Conservation (phyloP, 257 asterid species). For the Plantago major region DNA sequence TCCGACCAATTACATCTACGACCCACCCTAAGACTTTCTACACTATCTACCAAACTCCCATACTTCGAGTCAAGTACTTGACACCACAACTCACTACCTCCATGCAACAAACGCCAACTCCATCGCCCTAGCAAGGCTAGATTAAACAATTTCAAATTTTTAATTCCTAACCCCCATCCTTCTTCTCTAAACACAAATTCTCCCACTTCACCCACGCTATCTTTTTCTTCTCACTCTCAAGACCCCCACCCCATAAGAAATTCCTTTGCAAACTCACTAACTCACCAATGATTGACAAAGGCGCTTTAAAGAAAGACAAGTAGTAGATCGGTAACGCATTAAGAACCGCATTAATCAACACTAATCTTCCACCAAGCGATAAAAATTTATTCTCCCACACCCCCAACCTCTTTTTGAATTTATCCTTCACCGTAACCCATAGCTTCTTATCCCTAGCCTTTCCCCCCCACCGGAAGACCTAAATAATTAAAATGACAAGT, state of each 20-base stretch:
- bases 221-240: neutral
- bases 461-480: neutral
- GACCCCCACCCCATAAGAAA: neutral
- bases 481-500: neutral
- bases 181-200: neutral
- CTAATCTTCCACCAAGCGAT: neutral
- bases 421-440: neutral
- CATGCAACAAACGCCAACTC: neutral
- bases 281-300: neutral
- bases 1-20: neutral
- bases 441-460: no score
- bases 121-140: neutral
- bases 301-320: neutral
- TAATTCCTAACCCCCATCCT: neutral
- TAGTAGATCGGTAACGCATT: neutral
- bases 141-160: no score
- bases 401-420: neutral
- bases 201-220: neutral
- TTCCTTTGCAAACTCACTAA: neutral
- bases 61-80: neutral
- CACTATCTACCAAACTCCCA: neutral
- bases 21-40: no score
- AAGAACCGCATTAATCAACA: neutral
- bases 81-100: neutral
- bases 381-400: neutral